Percentiles rank a stretch among this genome's conserved stretches.
Conservation (phyloP, 306 rosid genomes). For the Sesbania bispinosa region DNA sequence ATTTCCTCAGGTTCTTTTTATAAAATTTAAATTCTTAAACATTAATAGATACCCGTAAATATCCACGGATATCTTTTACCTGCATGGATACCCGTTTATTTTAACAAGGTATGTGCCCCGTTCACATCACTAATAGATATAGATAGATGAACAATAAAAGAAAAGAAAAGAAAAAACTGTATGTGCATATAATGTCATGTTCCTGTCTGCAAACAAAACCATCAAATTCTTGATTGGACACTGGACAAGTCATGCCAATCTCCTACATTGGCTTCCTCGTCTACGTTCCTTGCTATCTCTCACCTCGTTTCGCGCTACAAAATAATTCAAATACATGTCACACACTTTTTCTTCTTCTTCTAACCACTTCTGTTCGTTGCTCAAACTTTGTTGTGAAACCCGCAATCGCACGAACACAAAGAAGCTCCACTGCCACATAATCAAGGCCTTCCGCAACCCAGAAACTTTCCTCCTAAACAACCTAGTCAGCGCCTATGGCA, state of each 20-base stretch:
- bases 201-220: not conserved
- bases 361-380: conserved; percentile 57
- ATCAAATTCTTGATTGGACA: not conserved
- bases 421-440: conserved; percentile 64
- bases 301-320: not conserved
- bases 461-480: conserved; percentile 72
- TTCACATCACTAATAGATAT: too few species aligned
- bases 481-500: conserved; percentile 48
- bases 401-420: conserved; percentile 29
- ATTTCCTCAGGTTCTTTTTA: too few species aligned
- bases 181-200: not conserved
- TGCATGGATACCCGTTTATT: too few species aligned
- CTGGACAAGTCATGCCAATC: not conserved
- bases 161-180: too few species aligned
- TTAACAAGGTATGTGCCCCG: too few species aligned
- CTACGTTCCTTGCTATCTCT: not conserved
- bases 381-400: conserved; percentile 56
- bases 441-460: conserved; percentile 45
- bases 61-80: too few species aligned
- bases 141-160: too few species aligned
- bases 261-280: not conserved
- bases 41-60: too few species aligned
- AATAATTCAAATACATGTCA: conserved; percentile 26
- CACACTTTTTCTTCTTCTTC: conserved; percentile 49
- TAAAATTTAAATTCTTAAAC: too few species aligned